These are phyloP conservation scores for Helicocarpus griseus DNA, from an alignment of 2,329 filamentous ascomycete genomes.

Conservation along the genomic window DNA sequence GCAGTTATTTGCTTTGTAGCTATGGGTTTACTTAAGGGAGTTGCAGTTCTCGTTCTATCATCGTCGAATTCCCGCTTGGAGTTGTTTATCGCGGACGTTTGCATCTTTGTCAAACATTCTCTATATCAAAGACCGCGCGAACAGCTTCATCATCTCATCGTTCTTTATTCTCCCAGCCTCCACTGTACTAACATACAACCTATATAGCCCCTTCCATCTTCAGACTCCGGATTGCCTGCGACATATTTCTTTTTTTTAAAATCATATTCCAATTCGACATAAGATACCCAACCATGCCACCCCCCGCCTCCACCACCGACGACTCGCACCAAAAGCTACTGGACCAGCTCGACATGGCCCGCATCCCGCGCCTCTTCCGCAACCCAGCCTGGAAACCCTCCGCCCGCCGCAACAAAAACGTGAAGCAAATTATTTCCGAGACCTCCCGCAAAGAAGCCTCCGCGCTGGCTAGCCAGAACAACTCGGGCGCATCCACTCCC, in stretches of 20 bases:
- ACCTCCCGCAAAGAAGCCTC: slow-evolving; percentile 84
- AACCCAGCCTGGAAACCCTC: slow-evolving; percentile 85
- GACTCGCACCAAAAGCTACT: slow-evolving; percentile 79
- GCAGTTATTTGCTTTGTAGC: not conserved
- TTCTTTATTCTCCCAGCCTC: not conserved
- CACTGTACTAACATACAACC: not conserved
- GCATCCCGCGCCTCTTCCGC: slow-evolving; percentile 79
- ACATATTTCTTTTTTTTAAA: too few species aligned
- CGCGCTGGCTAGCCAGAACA: slow-evolving; percentile 68
- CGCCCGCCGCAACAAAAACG: slow-evolving; percentile 94
- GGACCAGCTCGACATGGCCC: slow-evolving; percentile 83
- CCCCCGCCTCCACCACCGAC: slow-evolving; percentile 60
- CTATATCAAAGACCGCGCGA: not conserved
- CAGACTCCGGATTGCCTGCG: not conserved
- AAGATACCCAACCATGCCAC: slow-evolving; percentile 42
- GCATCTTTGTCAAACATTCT: slow-evolving; percentile 1
- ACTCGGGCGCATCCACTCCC: slow-evolving; percentile 70
- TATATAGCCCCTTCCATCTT: not conserved
- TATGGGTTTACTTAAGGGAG: too few species aligned
- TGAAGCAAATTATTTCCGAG: slow-evolving; percentile 92
- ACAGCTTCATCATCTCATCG: not conserved
- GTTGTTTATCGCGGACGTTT: not conserved
- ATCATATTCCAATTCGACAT: too few species aligned
- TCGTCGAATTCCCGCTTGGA: not conserved
- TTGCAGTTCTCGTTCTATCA: not conserved